Evolutionary conservation across 2,329 filamentous ascomycete species (phyloP).

Genomic region (Botrytis fabae): DNA sequence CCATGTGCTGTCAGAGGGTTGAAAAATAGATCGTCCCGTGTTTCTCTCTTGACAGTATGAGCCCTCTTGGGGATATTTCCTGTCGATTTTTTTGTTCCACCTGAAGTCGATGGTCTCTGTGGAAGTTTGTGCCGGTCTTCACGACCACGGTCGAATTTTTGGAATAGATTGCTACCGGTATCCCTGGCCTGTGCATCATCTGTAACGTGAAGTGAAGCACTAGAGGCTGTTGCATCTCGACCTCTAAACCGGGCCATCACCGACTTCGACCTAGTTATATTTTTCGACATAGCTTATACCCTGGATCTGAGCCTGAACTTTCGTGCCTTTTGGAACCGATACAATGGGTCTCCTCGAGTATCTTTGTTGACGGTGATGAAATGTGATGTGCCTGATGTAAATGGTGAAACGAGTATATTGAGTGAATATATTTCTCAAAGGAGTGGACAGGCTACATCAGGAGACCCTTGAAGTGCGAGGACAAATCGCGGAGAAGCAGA

Average conservation of each 20-base stretch:
- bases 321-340: neutral
- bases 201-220: constrained; percentile 38
- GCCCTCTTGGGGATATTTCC: constrained; percentile 27
- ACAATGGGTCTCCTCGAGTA: constrained; percentile 1
- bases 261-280: constrained; percentile 29
- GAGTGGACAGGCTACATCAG: constrained; percentile 40
- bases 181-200: constrained; percentile 36
- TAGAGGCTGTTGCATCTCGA: constrained; percentile 36
- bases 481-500: constrained; percentile 22
- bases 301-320: constrained; percentile 7
- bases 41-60: constrained; percentile 35
- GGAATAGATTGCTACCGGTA: constrained; percentile 25
- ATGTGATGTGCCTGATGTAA: constrained; percentile 17
- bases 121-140: constrained; percentile 30
- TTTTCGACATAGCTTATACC: constrained; percentile 31
- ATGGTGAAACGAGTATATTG: constrained; percentile 32
- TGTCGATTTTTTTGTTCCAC: constrained; percentile 32
- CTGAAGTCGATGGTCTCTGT: constrained; percentile 39
- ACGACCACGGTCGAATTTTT: constrained; percentile 31
- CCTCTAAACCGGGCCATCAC: constrained; percentile 30
- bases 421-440: constrained; percentile 29
- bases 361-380: constrained; percentile 27
- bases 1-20: constrained; percentile 37
- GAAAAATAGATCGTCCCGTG: constrained; percentile 39
- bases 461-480: constrained; percentile 33